Evolutionary conservation across 1,284 basidiomycete genomes (phyloP), one percentile per base, ranked within the genome.

Genomic region (Xerocomus nothofagi): DNA sequence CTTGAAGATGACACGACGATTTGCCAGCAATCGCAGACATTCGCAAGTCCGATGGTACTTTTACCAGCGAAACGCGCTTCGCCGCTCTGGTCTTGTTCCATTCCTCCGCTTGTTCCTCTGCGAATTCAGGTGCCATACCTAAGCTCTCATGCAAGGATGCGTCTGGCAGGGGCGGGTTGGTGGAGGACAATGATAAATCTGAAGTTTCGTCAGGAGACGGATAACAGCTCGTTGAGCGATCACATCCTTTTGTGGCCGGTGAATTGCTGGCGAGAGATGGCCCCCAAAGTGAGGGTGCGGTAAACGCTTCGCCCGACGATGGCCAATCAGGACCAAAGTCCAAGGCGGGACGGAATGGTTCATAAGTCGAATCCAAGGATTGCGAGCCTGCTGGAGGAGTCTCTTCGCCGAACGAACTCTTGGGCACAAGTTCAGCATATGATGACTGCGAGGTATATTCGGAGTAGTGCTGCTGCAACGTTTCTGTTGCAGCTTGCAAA

Each of bases 41-140:
- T 39, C 70, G 71, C 51, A 88, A 71, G 57, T 79, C 74, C 7
- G 85, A 80, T 27, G 86, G 86, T 36, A 88, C 65, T 53, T 78
- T 78, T 40, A 91, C 85, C 44, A 93, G 73, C 17, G 88, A 91
- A 15, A 93, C 91, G 14, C 89, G 84, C 56, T 88, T 86, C 14
- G 88, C 90, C 34, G 86, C 87, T 33, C 86, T 82, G 2, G 91
- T 93, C 67, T 84, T 84, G 65, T 88, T 76, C 91, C 91, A 93
- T 51, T 88, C 83, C 67, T 92, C 90, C 17, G 90, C 88, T 66
- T 82, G 75, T 62, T 88, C 86, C 50, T 80, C 77, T 17, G 66
- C 62, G 37, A 60, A 70, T 58, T 81, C 78, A 7, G 63, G 64
- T 31, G 70, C 72, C 11, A 73, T 73, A 53, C 69, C 72, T 57